These are phyloP conservation scores for Lathyrus tuberosus DNA, from an alignment of 306 rosid species.

Conservation along the genomic window DNA sequence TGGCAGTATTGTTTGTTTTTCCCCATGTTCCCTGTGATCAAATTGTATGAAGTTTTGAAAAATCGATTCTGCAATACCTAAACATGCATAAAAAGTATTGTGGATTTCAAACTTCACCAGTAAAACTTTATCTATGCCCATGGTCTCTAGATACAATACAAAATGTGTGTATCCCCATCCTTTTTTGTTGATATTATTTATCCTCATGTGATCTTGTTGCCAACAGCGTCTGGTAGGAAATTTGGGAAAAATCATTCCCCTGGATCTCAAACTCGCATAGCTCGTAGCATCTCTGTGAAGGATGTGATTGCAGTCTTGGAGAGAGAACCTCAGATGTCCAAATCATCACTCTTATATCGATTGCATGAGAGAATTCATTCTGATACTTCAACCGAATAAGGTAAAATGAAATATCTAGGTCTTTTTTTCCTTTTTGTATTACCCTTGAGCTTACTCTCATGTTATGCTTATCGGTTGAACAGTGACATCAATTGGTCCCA, in stretches of 20 bases:
- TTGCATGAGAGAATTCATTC: conserved; percentile 64
- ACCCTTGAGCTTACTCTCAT: conserved; percentile 1
- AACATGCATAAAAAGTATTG: not conserved
- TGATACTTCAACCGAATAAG: conserved; percentile 51
- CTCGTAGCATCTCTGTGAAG: conserved; percentile 68
- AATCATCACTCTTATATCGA: conserved; percentile 66
- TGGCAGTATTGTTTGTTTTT: not conserved
- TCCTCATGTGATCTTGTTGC: conserved; percentile 17
- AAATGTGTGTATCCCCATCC: not conserved
- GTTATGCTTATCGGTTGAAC: not conserved
- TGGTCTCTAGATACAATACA: conserved; percentile 4
- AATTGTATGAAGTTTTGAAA: not conserved
- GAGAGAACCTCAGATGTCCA: conserved; percentile 93
- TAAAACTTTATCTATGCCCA: not conserved
- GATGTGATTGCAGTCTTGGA: conserved; percentile 88
- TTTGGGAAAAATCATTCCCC: conserved; percentile 61
- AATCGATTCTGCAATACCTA: conserved; percentile 16
- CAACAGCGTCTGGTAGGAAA: conserved; percentile 59
- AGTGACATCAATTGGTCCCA: not conserved
- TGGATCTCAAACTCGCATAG: conserved; percentile 55
- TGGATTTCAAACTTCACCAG: not conserved
- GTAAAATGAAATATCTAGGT: conserved; percentile 19
- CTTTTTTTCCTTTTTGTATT: conserved; percentile 15
- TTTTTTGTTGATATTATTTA: conserved; percentile 25
- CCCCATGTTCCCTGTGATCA: not conserved